Conservation (phyloP, 805 yeast species). For the Tetrapisispora fleetii region DNA sequence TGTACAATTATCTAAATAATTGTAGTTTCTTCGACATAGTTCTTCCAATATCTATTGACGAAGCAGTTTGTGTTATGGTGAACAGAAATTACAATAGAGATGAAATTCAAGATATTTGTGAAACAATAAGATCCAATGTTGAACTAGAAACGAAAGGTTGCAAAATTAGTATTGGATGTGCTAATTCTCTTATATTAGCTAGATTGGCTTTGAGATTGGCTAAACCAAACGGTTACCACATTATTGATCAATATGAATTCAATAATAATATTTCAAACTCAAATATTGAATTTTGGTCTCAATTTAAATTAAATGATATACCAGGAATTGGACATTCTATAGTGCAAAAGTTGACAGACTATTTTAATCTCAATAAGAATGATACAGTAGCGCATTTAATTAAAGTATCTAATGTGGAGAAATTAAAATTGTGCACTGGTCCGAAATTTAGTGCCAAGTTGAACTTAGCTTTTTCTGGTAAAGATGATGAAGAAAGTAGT, state of each 20-base stretch:
- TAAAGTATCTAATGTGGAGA: slow-evolving; percentile 24
- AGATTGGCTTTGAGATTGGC: slow-evolving; percentile 63
- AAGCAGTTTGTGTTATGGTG: slow-evolving; percentile 44
- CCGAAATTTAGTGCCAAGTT: slow-evolving; percentile 59
- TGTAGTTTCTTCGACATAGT: slow-evolving; percentile 34
- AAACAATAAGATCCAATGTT: slow-evolving; percentile 34
- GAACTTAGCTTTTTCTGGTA: slow-evolving; percentile 51
- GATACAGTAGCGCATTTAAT: slow-evolving; percentile 33
- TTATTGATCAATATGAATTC: slow-evolving; percentile 8
- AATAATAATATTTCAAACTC: slow-evolving; percentile 31
- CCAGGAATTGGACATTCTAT: slow-evolving; percentile 59
- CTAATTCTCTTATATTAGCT: slow-evolving; percentile 64
- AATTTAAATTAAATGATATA: slow-evolving; percentile 30
- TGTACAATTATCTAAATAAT: slow-evolving; percentile 47
- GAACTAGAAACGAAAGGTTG: slow-evolving; percentile 41
- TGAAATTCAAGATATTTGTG: slow-evolving; percentile 13
- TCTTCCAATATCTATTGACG: slow-evolving; percentile 85
- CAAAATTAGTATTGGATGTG: slow-evolving; percentile 72
- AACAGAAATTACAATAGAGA: background rate
- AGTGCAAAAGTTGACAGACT: slow-evolving; percentile 34
- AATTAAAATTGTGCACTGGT: slow-evolving; percentile 47
- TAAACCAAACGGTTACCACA: slow-evolving; percentile 64
- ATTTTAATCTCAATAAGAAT: background rate
- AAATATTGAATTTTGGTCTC: slow-evolving; percentile 13
- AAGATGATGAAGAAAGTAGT: slow-evolving; percentile 48